phyloP scores from a whole-genome alignment of 31 red algal species.

The Odonthalia washingtoniensis region DNA sequence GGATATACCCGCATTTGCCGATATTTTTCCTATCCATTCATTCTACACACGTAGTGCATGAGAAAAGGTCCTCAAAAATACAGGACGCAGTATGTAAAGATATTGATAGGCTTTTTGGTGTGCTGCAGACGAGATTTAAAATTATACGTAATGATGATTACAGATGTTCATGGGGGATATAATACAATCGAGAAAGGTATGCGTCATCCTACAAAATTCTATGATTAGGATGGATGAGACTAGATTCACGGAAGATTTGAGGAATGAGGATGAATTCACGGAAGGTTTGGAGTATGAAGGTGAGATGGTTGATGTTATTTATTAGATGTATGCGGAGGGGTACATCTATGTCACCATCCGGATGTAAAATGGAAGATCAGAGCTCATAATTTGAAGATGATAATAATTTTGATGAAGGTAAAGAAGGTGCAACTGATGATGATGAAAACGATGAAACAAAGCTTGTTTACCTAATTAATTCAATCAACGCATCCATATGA shows the following conservation, averaged over 20 bases:
- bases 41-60: neutral
- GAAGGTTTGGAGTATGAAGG: too few species aligned
- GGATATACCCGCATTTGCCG: too few species aligned
- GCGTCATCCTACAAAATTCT: constrained; percentile 5
- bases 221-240: constrained; percentile 7
- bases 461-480: too few species aligned
- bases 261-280: neutral
- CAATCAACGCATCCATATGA: too few species aligned
- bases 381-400: too few species aligned
- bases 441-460: too few species aligned
- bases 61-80: neutral
- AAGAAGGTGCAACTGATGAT: too few species aligned
- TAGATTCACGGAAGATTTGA: constrained; percentile 1
- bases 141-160: neutral
- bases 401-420: too few species aligned
- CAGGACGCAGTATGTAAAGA: too few species aligned
- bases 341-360: too few species aligned
- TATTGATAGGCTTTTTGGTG: neutral
- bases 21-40: constrained; percentile 47
- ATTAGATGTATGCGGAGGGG: constrained; percentile 2
- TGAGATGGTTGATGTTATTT: constrained; percentile 2
- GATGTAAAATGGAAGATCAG: too few species aligned
- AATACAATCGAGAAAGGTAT: neutral
- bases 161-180: constrained; percentile 6
- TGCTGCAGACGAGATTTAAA: neutral